phyloP scores from a whole-genome alignment of 257 asterid genomes.

The Scutellaria galericulata region DNA sequence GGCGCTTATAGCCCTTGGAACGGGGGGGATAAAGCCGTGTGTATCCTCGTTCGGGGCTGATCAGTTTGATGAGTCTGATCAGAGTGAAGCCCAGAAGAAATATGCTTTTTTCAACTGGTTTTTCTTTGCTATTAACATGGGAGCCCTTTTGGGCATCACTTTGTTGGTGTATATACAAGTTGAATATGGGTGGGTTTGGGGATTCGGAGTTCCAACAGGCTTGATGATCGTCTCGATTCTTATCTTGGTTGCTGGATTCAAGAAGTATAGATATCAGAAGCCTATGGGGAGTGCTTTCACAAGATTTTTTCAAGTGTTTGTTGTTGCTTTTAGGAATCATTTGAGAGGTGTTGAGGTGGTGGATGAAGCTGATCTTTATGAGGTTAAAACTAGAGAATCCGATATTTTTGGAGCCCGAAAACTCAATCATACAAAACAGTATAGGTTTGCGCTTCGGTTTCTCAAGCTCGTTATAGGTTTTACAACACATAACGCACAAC shows the following conservation, averaged over 20 bases:
- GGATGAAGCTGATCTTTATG: constrained; percentile 45
- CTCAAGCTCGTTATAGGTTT: not conserved
- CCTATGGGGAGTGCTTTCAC: constrained; percentile 88
- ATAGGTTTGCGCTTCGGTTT: constrained; percentile 46
- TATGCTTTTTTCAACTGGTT: constrained; percentile 86
- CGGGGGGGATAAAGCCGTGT: constrained; percentile 88
- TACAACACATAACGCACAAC: too few relatives aligned
- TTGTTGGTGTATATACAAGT: constrained; percentile 65
- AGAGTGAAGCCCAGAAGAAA: constrained; percentile 58
- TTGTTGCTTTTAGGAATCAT: constrained; percentile 60
- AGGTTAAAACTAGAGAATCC: constrained; percentile 58
- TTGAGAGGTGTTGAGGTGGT: constrained; percentile 47
- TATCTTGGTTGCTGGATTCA: constrained; percentile 51
- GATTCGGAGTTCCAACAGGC: constrained; percentile 64
- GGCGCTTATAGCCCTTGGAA: constrained; percentile 76
- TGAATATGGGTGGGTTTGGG: constrained; percentile 74
- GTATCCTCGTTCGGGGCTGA: constrained; percentile 84
- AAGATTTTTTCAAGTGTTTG: constrained; percentile 66
- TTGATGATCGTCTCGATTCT: constrained; percentile 54
- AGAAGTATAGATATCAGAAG: constrained; percentile 68
- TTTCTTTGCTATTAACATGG: constrained; percentile 85
- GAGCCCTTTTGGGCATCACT: constrained; percentile 76
- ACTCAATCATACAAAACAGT: constrained; percentile 61
- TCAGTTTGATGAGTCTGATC: constrained; percentile 65
- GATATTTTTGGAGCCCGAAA: constrained; percentile 69